Conservation (phyloP, 2,329 filamentous ascomycete species). For the Pseudogymnoascus sp. region DNA sequence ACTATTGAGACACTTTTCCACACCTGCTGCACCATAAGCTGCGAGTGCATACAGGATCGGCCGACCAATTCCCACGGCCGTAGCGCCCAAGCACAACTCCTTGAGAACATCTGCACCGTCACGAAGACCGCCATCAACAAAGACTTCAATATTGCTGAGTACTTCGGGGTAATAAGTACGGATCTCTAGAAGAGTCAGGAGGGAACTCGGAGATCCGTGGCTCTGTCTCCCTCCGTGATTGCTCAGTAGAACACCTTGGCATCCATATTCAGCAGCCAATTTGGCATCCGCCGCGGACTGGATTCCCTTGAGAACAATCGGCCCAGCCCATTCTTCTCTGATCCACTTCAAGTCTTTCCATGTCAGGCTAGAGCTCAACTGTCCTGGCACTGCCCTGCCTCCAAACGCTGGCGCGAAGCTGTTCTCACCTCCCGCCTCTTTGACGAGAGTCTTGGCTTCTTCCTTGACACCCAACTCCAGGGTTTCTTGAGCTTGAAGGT, state of each 20-base stretch:
- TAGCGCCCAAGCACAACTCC: slow-evolving; percentile 10
- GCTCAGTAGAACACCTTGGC: slow-evolving; percentile 46
- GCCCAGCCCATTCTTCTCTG: slow-evolving; percentile 32
- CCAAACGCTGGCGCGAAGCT: slow-evolving; percentile 40
- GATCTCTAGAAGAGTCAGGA: slow-evolving; percentile 10
- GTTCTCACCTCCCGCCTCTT: slow-evolving; percentile 44
- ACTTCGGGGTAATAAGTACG: slow-evolving; percentile 14
- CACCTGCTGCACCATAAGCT: slow-evolving; percentile 10
- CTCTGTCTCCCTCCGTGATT: slow-evolving; percentile 49
- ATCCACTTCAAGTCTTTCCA: slow-evolving; percentile 49
- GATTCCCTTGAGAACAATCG: slow-evolving; percentile 21
- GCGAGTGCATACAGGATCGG: slow-evolving; percentile 11
- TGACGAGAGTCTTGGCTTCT: slow-evolving; percentile 37
- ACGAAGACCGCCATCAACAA: slow-evolving; percentile 14
- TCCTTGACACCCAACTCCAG: slow-evolving; percentile 24
- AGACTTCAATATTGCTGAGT: slow-evolving; percentile 12
- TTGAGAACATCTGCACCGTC: slow-evolving; percentile 11
- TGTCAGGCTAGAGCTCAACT: slow-evolving; percentile 31
- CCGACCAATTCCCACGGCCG: slow-evolving; percentile 13
- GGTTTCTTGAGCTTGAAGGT: slow-evolving; percentile 30
- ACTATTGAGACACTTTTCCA: slow-evolving; percentile 10
- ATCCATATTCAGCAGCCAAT: slow-evolving; percentile 38
- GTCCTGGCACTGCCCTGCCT: neutral
- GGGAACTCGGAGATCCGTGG: neutral
- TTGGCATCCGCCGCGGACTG: slow-evolving; percentile 30